Evolutionary conservation across 2,329 filamentous ascomycete species (phyloP), one percentile per base, ranked within the genome.

Genomic region (Colletotrichum chrysophilum): DNA sequence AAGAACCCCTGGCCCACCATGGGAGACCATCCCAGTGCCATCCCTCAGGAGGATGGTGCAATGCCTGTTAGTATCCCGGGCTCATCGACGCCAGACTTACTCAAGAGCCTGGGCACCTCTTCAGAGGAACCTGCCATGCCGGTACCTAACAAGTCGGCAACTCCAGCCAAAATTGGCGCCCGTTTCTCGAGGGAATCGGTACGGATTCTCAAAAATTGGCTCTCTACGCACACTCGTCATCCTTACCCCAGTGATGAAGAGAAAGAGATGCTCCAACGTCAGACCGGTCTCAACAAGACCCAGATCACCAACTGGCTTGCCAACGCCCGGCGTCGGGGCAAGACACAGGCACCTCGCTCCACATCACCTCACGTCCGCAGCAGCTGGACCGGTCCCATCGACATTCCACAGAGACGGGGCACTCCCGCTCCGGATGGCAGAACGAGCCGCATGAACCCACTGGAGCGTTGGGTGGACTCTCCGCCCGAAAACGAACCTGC

Each of bases 261-360:
- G 82, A 97, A 96, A 81, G 94, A 96, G 78, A 90, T 92, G 77
- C 88, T 98, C 30, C 94, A 95, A 83, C 89, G 91, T 62, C 91
- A 94, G 79, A 98, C 96, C 1, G 95, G 95, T 9, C 88, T 98
- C 55, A 96, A 92, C 82, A 92, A 95, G 80, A 94, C 90, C 16
- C 96, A 98, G 81, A 96, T 98, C 79, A 93, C 93, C 13, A 98
- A 97, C 82, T 98, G 96, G 96, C 91, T 98, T 62, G 96, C 96
- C 75, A 98, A 98, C 84, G 95, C 95, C 73, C 92, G 96, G 58
- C 92, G 96, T 72, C 91, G 96, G 77, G 93, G 94, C 79, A 98
- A 98, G 86, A 92, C 94, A 70, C 91, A 93, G 64, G 88, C 91
- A 3, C 92, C 91, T 62, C 89, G 93, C 77, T 92, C 91, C 34